A percentile compares a stretch with the other conserved stretches of the same genome.
Evolutionary conservation across 2,329 filamentous ascomycete genomes (phyloP).

Genomic region (Emydomyces testavorans): DNA sequence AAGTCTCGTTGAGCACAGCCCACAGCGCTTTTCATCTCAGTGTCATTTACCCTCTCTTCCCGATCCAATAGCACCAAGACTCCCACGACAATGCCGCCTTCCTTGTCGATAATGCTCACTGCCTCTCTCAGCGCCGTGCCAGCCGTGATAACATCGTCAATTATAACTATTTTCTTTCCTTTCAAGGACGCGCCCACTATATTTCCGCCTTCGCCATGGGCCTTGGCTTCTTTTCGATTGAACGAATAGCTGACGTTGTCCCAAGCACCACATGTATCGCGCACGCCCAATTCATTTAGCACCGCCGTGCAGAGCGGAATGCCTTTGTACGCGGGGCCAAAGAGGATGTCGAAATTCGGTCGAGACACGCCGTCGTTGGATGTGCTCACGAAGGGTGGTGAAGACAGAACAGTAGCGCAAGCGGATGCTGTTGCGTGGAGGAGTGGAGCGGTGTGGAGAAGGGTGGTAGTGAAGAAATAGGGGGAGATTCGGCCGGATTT

Average conservation of each 20-base stretch:
- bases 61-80: conserved; percentile 82
- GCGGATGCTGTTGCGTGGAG: conserved; percentile 67
- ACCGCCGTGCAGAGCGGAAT: conserved; percentile 78
- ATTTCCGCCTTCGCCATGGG: conserved; percentile 85
- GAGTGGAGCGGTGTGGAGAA: conserved; percentile 72
- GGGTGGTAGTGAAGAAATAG: conserved; percentile 96
- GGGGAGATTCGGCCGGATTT: conserved; percentile 85
- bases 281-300: conserved; percentile 59
- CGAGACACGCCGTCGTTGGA: conserved; percentile 25
- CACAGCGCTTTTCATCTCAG: conserved; percentile 61
- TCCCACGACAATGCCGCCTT: conserved; percentile 74
- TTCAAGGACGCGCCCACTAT: conserved; percentile 81
- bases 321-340: conserved; percentile 93
- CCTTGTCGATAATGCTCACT: conserved; percentile 72
- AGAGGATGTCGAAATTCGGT: conserved; percentile 68
- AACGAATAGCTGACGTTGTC: conserved; percentile 69
- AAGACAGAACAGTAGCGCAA: conserved; percentile 51
- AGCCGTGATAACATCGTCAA: conserved; percentile 94
- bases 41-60: conserved; percentile 50
- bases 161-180: conserved; percentile 75
- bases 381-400: conserved; percentile 22
- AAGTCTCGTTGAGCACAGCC: conserved; percentile 75
- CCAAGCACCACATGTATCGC: conserved; percentile 52
- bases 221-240: conserved; percentile 93
- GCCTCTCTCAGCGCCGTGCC: conserved; percentile 90